phyloP scores from a whole-genome alignment of 1,139 yeast species.

The Saccharomyces hybrid region DNA sequence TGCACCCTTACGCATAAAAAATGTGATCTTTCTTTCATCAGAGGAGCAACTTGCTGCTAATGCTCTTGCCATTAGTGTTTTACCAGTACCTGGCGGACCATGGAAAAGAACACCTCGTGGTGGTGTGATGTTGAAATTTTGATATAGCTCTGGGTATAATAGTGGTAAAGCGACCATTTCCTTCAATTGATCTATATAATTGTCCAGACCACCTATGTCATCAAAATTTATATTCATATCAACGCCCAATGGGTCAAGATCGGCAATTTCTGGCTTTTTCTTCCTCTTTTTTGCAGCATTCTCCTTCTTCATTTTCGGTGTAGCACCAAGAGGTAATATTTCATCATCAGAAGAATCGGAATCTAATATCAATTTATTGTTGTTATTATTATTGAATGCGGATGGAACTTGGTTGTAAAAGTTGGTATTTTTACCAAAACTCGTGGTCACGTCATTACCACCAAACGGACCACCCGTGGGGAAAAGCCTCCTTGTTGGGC shows the following conservation, averaged over 20 bases:
- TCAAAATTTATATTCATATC: constrained; percentile 89
- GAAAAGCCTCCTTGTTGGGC: constrained; percentile 55
- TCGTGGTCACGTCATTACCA: constrained; percentile 75
- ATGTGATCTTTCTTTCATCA: constrained; percentile 74
- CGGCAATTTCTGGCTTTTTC: constrained; percentile 72
- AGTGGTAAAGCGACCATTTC: constrained; percentile 96
- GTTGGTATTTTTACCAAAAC: constrained; percentile 62
- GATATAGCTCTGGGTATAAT: constrained; percentile 87
- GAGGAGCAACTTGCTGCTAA: constrained; percentile 92
- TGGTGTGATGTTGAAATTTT: constrained; percentile 85
- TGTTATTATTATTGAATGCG: no score
- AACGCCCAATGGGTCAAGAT: constrained; percentile 90
- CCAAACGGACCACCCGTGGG: constrained; percentile 99
- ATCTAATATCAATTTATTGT: constrained; percentile 34
- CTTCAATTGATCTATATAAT: constrained; percentile 82
- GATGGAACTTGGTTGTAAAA: constrained; percentile 30
- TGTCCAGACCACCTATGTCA: constrained; percentile 87
- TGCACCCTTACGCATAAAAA: constrained; percentile 97
- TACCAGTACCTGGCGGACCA: constrained; percentile 99
- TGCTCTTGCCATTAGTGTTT: constrained; percentile 95
- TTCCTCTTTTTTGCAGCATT: constrained; percentile 18
- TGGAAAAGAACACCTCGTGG: constrained; percentile 97
- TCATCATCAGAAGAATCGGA: constrained; percentile 72
- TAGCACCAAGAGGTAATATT: constrained; percentile 32
- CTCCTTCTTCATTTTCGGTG: constrained; percentile 22